Evolutionary conservation across 2,329 filamentous ascomycete species (phyloP), one percentile per base, ranked within the genome.

Genomic region (Helicocarpus griseus): DNA sequence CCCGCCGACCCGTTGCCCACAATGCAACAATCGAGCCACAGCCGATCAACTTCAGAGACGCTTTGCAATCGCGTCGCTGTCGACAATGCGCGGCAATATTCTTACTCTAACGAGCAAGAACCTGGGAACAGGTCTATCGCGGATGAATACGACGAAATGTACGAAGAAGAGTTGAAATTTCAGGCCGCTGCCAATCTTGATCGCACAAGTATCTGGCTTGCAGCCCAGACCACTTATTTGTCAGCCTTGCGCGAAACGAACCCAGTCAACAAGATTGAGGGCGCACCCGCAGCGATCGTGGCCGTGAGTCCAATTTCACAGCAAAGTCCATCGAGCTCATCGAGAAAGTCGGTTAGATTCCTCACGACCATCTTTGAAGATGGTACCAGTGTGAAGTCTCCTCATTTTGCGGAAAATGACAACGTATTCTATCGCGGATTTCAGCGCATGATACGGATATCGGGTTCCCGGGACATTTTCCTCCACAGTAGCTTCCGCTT

Each of bases 371-470:
- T 69, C 17, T 61, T 68, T 2, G 62, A 69, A 72, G 50, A 69
- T 74, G 55, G 70, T 69, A 38, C 68, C 67, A 59, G 71, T 65
- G 54, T 64, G 40, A 51, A 52, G 14, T 69, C 73, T 35, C 61
- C 62, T 29, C 53, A 56, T 29, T 56, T 60, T 70, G 77, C 51
- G 72, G 77, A 69, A 68, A 83, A 79, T 63, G 87, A 93, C 62
- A 84, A 85, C 3, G 86, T 90, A 4, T 96, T 95, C 69, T 91
- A 89, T 71, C 85, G 87, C 55, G 89, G 89, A 8, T 96, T 95
- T 66, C 83, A 89, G 59, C 80, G 80, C 29, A 33, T 45, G n/a
- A 29, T 8, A 28, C 31, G 47, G 22, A 49, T 50, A 17, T 81
- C 81, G 13, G 81, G 80, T 52, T 75, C 77, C 49, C 73, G 77